Evolutionary conservation across 768 basidiomycete genomes (phyloP).

Genomic region (Tulasnella sp.): DNA sequence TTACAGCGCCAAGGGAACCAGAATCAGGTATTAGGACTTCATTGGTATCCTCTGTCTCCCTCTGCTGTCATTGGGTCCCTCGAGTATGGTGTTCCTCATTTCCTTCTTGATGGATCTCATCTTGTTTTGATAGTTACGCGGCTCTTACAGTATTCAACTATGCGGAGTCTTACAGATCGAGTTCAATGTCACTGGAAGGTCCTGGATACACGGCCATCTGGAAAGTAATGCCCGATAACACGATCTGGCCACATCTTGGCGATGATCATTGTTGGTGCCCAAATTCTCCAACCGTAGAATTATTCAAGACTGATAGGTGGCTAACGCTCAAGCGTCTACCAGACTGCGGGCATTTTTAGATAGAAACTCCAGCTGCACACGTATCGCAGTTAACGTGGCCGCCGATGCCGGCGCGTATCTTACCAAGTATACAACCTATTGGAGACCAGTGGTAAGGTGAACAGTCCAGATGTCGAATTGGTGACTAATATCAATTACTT

Average conservation of each 20-base stretch:
- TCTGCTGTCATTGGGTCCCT: not conserved
- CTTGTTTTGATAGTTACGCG: not conserved
- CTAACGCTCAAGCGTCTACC: too few species aligned
- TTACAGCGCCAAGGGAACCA: not conserved
- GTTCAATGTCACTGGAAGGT: not conserved
- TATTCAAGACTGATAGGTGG: too few species aligned
- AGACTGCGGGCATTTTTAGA: too few species aligned
- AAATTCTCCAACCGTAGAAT: too few species aligned
- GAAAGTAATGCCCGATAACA: not conserved
- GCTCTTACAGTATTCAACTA: not conserved
- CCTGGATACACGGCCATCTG: not conserved
- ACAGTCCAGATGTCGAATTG: too few species aligned
- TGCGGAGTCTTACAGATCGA: not conserved
- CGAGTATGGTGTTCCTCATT: not conserved
- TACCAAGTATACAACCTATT: too few species aligned
- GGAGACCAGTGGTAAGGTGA: too few species aligned
- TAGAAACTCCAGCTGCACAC: too few species aligned
- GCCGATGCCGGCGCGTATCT: not conserved
- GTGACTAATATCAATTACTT: too few species aligned
- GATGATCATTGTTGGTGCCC: too few species aligned
- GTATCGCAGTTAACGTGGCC: not conserved
- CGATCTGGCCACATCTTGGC: not conserved
- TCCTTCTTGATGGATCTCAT: not conserved
- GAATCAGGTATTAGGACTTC: not conserved
- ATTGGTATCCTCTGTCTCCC: not conserved